phyloP scores from a whole-genome alignment of 2,329 filamentous ascomycete genomes.

The Chaetothyriales sp. region DNA sequence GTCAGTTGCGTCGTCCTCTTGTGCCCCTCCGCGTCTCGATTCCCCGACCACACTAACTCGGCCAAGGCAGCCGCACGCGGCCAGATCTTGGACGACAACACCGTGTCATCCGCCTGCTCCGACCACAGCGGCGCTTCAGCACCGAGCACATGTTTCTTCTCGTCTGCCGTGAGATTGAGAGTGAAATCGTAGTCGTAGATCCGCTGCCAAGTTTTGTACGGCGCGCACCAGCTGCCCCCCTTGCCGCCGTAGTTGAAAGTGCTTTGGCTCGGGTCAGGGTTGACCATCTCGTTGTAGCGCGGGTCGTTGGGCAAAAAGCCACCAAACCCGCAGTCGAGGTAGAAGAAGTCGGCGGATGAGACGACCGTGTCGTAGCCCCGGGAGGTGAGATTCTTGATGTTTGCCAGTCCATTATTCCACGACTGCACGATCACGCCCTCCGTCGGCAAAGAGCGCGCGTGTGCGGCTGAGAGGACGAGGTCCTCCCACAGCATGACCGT shows the following conservation, averaged over 20 bases:
- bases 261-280: slow-evolving; percentile 32
- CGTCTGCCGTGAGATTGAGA: slow-evolving; percentile 31
- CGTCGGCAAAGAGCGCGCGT: slow-evolving; percentile 36
- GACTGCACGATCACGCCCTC: slow-evolving; percentile 38
- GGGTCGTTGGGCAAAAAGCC: slow-evolving; percentile 43
- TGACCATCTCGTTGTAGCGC: slow-evolving; percentile 41
- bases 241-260: slow-evolving; percentile 43
- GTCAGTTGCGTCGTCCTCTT: slow-evolving; percentile 42
- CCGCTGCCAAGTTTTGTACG: slow-evolving; percentile 48
- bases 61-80: slow-evolving; percentile 43
- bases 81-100: slow-evolving; percentile 40
- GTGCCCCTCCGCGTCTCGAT: slow-evolving; percentile 34
- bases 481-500: slow-evolving; percentile 48
- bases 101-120: slow-evolving; percentile 42
- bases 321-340: slow-evolving; percentile 44
- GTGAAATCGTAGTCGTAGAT: slow-evolving; percentile 48
- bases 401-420: slow-evolving; percentile 41
- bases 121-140: slow-evolving; percentile 40
- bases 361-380: slow-evolving; percentile 43
- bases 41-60: slow-evolving; percentile 44
- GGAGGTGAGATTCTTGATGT: slow-evolving; percentile 39
- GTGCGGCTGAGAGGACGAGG: slow-evolving; percentile 32
- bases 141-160: slow-evolving; percentile 40
- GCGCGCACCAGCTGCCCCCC: slow-evolving; percentile 45
- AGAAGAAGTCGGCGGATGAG: slow-evolving; percentile 43